A percentile compares a stretch with the other conserved stretches of the same genome.
These are phyloP conservation scores for Lentinula raphanica DNA, from an alignment of 768 basidiomycete genomes.

Conservation along the genomic window DNA sequence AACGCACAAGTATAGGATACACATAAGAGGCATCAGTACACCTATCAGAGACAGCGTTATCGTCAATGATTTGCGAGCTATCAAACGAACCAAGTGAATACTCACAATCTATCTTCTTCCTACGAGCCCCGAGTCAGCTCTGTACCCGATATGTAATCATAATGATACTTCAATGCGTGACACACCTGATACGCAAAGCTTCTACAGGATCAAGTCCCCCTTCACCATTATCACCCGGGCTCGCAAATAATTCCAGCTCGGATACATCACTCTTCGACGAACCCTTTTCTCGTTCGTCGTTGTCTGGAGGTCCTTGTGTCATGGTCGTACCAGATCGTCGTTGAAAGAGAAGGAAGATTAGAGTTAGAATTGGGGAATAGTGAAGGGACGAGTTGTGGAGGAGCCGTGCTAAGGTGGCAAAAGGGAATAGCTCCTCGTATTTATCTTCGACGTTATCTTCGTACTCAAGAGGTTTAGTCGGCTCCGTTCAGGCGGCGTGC, in stretches of 20 bases:
- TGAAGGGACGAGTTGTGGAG: too few species aligned
- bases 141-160: background rate
- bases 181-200: constrained; percentile 45
- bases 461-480: too few species aligned
- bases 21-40: constrained; percentile 1
- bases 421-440: too few species aligned
- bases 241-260: background rate
- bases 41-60: background rate
- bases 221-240: background rate
- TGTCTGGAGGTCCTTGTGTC: too few species aligned
- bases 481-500: too few species aligned
- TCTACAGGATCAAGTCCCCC: constrained; percentile 44
- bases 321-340: too few species aligned
- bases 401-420: too few species aligned
- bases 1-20: constrained; percentile 55
- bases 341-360: too few species aligned
- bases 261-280: background rate
- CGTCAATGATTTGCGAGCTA: constrained; percentile 59
- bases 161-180: background rate
- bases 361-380: too few species aligned
- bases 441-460: too few species aligned
- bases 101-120: constrained; percentile 54
- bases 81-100: constrained; percentile 59
- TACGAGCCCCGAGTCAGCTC: constrained; percentile 7
- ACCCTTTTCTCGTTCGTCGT: too few species aligned